Evolutionary conservation across 495 filamentous ascomycete genomes (phyloP), one percentile per base, ranked within the genome.

Genomic region (Zalerion maritima): DNA sequence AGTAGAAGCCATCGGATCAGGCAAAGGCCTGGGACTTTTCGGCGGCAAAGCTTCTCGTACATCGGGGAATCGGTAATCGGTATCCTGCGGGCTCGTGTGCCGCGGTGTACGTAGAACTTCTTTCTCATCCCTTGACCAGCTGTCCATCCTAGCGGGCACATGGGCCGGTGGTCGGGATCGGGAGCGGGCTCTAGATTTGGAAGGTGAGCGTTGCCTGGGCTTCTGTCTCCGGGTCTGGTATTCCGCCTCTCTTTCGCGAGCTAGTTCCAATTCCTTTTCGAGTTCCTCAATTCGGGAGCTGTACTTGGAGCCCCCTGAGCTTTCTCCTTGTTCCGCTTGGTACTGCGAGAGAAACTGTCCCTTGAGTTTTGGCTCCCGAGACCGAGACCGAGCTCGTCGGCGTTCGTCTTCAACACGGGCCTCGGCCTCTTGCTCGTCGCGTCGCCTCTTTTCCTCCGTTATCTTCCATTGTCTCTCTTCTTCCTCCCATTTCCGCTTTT

Each of bases 341-440:
- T 91, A 92, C 41, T 92, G 78, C 41, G 79, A 84, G 13, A 91
- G 67, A 41, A 75, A 85, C 48, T 92, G 84, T 5, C 83, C 85
- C 35, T 76, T 74, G 18, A 93, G 65, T 33, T 74, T 71, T 22
- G 58, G 52, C 42, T 84, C 77, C n/a, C n/a, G n/a, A 35, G 63
- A 74, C 23, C 58, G 55, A 10, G 61, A 62, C 31, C 70, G 59
- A 39, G 67, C 59, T 37, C 64, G 69, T 31, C 68, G 69, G 14
- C 73, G 65, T 36, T 89, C 81, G 29, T 70, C 62, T 32, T 75
- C 72, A 3, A 83, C 37, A 26, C 64, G 66, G 8, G 67, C 64
- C 41, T 84, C 70, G 10, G 67, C 68, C 38, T 79, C 80, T 25
- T 67, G 68, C 38, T 93, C 85, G 47, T 89, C 83, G 15, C 57